Evolutionary conservation across 2,329 filamentous ascomycete genomes (phyloP), one percentile per base, ranked within the genome.

Genomic region (Alternaria triticimaculans): DNA sequence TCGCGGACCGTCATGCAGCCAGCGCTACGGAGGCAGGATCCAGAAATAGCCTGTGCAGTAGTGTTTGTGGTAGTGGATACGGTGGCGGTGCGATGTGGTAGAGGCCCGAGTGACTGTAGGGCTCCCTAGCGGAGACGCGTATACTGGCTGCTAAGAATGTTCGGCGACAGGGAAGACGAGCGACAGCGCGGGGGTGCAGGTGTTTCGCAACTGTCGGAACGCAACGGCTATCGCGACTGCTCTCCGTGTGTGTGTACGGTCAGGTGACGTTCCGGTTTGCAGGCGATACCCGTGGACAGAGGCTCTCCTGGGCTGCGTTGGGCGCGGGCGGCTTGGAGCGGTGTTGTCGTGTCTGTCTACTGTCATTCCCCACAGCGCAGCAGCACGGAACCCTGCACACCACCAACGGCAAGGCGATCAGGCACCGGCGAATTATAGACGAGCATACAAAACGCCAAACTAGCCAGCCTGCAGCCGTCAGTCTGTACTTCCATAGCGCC

Each of bases 111-210:
- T 48, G 63, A 18, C 23, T 64, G 61, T 51, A 55, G 54, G 65
- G 59, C 62, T 63, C 60, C 63, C 57, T 63, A 48, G 60, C 30
- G 46, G 58, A 60, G 70, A 72, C 70, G 71, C 72, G 70, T 72
- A 65, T 55, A 64, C 69, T 60, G 65, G 50, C 51, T 71, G 65
- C 68, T 75, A 72, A 74, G 71, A 76, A 76, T 74, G 75, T 66
- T 72, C 43, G 67, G 67, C 64, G 49, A 64, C 65, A 64, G 55
- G 65, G 69, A 71, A 67, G 57, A 64, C 43, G 21, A 33, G 50
- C 66, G 58, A 64, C 66, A 61, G 66, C 70, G 73, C 67, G 70
- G 69, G 69, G 65, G 67, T 67, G 65, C 60, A 55, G 37, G 59
- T 68, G 73, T 77, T 74, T 76, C 74, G 68, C 63, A 55, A 57